Percentiles rank a stretch among this genome's conserved stretches.
Evolutionary conservation across 2,329 filamentous ascomycete genomes (phyloP).

Genomic region (Exophiala oligosperma): DNA sequence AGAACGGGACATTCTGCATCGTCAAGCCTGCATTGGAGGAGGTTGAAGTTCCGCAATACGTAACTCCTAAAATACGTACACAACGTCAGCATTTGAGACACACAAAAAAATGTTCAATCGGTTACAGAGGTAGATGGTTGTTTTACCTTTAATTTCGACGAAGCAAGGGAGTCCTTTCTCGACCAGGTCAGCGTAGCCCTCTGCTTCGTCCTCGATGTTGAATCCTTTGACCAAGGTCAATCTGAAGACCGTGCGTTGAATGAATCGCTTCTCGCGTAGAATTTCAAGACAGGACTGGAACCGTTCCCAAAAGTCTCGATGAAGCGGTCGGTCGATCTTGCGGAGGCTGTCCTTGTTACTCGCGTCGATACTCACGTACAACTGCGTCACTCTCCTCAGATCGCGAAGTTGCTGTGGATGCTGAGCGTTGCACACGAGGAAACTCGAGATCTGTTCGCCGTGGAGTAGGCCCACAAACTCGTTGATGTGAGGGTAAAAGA

Average conservation of each 20-base stretch:
- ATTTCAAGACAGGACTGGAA: conserved; percentile 92
- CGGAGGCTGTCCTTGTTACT: conserved; percentile 84
- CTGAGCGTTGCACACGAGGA: conserved; percentile 95
- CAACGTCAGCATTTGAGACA: neutral
- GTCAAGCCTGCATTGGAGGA: conserved; percentile 80
- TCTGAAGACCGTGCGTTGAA: conserved; percentile 90
- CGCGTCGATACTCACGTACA: conserved; percentile 96
- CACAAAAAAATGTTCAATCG: neutral
- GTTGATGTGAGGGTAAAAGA: conserved; percentile 98
- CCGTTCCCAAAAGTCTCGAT: conserved; percentile 96
- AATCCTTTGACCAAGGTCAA: conserved; percentile 96
- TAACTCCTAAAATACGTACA: conserved; percentile 39
- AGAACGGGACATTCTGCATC: conserved; percentile 98
- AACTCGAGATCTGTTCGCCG: conserved; percentile 82
- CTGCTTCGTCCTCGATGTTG: conserved; percentile 91
- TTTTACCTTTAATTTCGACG: conserved; percentile 80
- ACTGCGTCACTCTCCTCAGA: conserved; percentile 83
- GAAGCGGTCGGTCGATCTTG: conserved; percentile 86
- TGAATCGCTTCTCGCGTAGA: conserved; percentile 75
- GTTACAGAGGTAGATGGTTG: conserved; percentile 46
- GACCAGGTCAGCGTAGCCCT: conserved; percentile 86
- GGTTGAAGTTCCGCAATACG: conserved; percentile 89
- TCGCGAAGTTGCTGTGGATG: conserved; percentile 86
- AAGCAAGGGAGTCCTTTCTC: conserved; percentile 86
- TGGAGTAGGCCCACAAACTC: conserved; percentile 84